Evolutionary conservation across 768 basidiomycete species (phyloP).

Genomic region (Rhizopogon rudus): DNA sequence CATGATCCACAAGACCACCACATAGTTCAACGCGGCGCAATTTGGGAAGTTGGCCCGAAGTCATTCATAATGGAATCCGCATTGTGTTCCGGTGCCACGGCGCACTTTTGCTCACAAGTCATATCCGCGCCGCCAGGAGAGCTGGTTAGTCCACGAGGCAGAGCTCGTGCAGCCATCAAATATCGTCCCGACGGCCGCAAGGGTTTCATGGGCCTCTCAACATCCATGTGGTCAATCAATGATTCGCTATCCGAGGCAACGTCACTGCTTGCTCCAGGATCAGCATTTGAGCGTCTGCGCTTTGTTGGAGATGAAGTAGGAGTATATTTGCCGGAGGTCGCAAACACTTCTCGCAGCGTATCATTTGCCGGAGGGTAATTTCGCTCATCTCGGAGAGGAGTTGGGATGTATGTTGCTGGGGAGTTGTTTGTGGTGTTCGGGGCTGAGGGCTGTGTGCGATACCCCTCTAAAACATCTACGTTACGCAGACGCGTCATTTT

Average conservation of each 20-base stretch:
- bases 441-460: slow-evolving; percentile 38
- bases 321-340: slow-evolving; percentile 28
- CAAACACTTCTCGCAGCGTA: slow-evolving; percentile 45
- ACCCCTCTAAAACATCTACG: slow-evolving; percentile 60
- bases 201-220: slow-evolving; percentile 33
- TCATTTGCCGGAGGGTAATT: slow-evolving; percentile 57
- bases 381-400: slow-evolving; percentile 12
- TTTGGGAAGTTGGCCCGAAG: slow-evolving; percentile 17
- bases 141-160: slow-evolving; percentile 15
- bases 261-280: slow-evolving; percentile 15
- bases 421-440: slow-evolving; percentile 12
- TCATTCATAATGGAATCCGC: slow-evolving; percentile 14
- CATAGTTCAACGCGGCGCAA: slow-evolving; percentile 19
- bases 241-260: slow-evolving; percentile 12
- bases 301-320: slow-evolving; percentile 30
- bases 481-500: slow-evolving; percentile 23
- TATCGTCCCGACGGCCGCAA: slow-evolving; percentile 27
- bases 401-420: slow-evolving; percentile 24
- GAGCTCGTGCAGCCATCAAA: slow-evolving; percentile 22
- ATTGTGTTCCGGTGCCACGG: slow-evolving; percentile 12
- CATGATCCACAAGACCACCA: slow-evolving; percentile 1
- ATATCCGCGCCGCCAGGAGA: slow-evolving; percentile 27
- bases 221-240: slow-evolving; percentile 14
- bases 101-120: slow-evolving; percentile 21
- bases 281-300: slow-evolving; percentile 25